A percentile compares a stretch with the other conserved stretches of the same genome.
Conservation (phyloP, 371 early-diverging fungal species). For the Zychaea mexicana region DNA sequence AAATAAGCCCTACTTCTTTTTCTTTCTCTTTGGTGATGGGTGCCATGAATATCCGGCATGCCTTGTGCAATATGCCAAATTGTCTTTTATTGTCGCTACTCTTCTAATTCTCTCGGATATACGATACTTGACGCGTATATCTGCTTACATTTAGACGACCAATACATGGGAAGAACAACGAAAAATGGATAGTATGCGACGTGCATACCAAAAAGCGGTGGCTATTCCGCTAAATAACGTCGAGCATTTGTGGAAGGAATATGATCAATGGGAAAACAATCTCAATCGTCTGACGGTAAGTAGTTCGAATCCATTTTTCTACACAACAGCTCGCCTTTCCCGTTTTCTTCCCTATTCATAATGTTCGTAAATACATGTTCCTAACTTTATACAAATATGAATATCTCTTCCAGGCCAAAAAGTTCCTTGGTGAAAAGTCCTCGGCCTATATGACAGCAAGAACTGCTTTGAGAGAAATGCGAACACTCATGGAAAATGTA, state of each 20-base stretch:
- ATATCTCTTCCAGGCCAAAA: slow-evolving; percentile 69
- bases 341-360: too few relatives aligned
- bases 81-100: too few relatives aligned
- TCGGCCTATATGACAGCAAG: slow-evolving; percentile 93
- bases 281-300: slow-evolving; percentile 81
- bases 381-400: too few relatives aligned
- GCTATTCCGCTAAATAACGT: slow-evolving; percentile 83
- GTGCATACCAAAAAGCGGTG: slow-evolving; percentile 85
- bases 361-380: background rate
- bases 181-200: slow-evolving; percentile 85
- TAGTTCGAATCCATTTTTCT: too few relatives aligned
- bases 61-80: too few relatives aligned
- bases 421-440: slow-evolving; percentile 80
- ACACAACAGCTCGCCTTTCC: too few relatives aligned
- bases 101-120: background rate
- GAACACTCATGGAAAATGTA: slow-evolving; percentile 74
- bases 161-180: slow-evolving; percentile 90
- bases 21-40: background rate
- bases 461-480: slow-evolving; percentile 81
- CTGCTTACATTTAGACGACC: slow-evolving; percentile 65
- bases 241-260: slow-evolving; percentile 94
- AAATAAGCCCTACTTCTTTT: background rate
- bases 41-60: too few relatives aligned
- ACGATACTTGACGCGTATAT: too few relatives aligned
- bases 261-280: slow-evolving; percentile 91